These are phyloP conservation scores for Lignosus rhinocerotis DNA, from an alignment of 1,284 basidiomycete species.

Conservation along the genomic window DNA sequence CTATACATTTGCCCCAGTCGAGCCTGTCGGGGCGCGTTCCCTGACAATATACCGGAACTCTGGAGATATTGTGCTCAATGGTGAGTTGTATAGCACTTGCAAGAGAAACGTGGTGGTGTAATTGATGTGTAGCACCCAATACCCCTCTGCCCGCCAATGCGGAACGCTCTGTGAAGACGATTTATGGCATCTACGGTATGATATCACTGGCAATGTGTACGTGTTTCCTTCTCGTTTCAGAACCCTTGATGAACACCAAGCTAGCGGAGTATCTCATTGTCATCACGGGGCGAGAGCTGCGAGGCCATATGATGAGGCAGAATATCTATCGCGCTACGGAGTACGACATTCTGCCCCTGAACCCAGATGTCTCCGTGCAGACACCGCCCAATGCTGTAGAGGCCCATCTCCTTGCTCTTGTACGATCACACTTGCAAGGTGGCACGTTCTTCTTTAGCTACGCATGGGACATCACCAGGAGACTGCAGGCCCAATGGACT, in stretches of 20 bases:
- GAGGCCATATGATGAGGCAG: conserved; percentile 80
- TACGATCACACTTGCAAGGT: conserved; percentile 82
- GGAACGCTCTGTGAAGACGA: conserved; percentile 57
- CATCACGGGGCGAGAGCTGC: conserved; percentile 82
- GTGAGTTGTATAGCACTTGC: conserved; percentile 41
- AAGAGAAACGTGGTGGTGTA: conserved; percentile 3
- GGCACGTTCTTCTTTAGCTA: conserved; percentile 92
- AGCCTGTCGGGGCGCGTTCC: conserved; percentile 61
- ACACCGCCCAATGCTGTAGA: conserved; percentile 83
- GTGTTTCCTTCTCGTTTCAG: conserved; percentile 32
- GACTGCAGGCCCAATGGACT: conserved; percentile 83
- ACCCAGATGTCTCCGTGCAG: conserved; percentile 63
- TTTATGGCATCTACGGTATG: conserved; percentile 87
- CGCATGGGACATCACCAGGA: conserved; percentile 87
- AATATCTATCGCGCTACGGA: conserved; percentile 90
- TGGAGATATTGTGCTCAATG: conserved; percentile 70
- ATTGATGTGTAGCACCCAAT: conserved; percentile 49
- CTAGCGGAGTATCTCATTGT: conserved; percentile 93
- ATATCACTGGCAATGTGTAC: conserved; percentile 85
- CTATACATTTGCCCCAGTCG: conserved; percentile 73
- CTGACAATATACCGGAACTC: conserved; percentile 71
- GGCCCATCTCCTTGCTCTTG: conserved; percentile 82
- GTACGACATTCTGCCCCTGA: conserved; percentile 90
- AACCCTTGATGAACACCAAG: not conserved
- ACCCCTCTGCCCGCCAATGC: conserved; percentile 52